Base-by-base conservation (phyloP, 257 asterid species). In the Knoxia roxburghii region DNA sequence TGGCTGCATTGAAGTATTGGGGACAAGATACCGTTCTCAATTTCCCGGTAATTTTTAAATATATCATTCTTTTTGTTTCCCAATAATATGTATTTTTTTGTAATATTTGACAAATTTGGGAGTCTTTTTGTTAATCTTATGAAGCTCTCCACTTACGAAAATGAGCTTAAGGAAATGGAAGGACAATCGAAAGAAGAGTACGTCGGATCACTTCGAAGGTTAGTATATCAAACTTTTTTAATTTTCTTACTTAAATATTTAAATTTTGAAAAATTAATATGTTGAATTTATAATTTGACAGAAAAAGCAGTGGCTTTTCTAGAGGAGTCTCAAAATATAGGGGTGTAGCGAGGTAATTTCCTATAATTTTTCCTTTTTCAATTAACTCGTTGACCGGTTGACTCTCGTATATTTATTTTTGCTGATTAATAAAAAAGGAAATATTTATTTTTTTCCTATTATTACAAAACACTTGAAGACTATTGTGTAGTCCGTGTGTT, bases 1-100 rank as follows among this genome's bases (percentile, higher is more conserved):
- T 90, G 83, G 99, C 99, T 32, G 97, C 99, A 71, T 79, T 89
- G 80, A 92, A 92, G 75, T 89, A 92, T 43, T 93, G 98, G 97
- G 97, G 98, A 71, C 90, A 85, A 46, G 89, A 93, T 18, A 93
- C 97, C 55, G 75, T 84, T 26, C 84, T 88, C 35, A 93, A 93
- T 81, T 93, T 93, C 49, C 95, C 95, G 10, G 99, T 93, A 83
- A 82, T 49, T n/a, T 62, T 1, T 12, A 37, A 27, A 24, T 2
- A 35, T 17, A 6, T n/a, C n/a, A n/a, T 18, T 57, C 37, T 46
- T 17, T 45, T 24, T 37, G 49, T 26, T 45, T 60, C n/a, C n/a
- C n/a, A 5, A 33, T 17, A 7, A 12, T 13, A 30, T 65, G 1
- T 5, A 10, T 43, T n/a, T 50, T 30, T 48, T 17, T 43, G 0